Evolutionary conservation across 2,329 filamentous ascomycete genomes (phyloP).

Genomic region (Fusarium nygamai): DNA sequence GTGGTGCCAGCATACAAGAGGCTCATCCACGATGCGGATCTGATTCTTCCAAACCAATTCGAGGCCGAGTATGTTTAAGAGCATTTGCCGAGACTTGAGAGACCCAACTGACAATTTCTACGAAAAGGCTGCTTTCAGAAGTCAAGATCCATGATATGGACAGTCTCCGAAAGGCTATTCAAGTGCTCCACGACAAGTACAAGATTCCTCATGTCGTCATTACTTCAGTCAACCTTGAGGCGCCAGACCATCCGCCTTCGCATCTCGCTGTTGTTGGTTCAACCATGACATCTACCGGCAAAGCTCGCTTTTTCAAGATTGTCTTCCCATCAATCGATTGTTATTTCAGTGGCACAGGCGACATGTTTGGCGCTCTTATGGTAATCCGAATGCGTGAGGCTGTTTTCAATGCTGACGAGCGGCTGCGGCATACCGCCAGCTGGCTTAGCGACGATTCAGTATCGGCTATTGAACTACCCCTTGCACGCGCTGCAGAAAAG

Average conservation of each 20-base stretch:
- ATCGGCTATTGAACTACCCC: slow-evolving; percentile 74
- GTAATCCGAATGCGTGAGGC: slow-evolving; percentile 89
- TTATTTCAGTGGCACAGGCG: slow-evolving; percentile 95
- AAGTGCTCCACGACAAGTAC: slow-evolving; percentile 79
- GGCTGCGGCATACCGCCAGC: slow-evolving; percentile 63
- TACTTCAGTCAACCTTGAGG: slow-evolving; percentile 81
- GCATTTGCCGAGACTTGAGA: neutral
- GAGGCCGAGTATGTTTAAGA: slow-evolving; percentile 81
- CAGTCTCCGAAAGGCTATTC: slow-evolving; percentile 78
- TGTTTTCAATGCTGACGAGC: slow-evolving; percentile 56
- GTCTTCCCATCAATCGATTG: slow-evolving; percentile 88
- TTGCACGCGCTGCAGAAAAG: slow-evolving; percentile 85
- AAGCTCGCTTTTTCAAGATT: slow-evolving; percentile 86
- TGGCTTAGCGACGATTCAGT: slow-evolving; percentile 85
- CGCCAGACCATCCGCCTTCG: slow-evolving; percentile 58
- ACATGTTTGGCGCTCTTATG: slow-evolving; percentile 97
- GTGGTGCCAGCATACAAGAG: slow-evolving; percentile 91
- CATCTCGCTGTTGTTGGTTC: slow-evolving; percentile 81
- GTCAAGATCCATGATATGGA: slow-evolving; percentile 81
- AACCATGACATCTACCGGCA: slow-evolving; percentile 69
- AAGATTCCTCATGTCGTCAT: slow-evolving; percentile 89
- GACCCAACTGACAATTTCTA: neutral
- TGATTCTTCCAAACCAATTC: slow-evolving; percentile 96
- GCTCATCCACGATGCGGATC: slow-evolving; percentile 81
- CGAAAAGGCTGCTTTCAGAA: slow-evolving; percentile 80